Percentiles rank a stretch among this genome's conserved stretches.
phyloP scores from a whole-genome alignment of 2,329 filamentous ascomycete genomes.

The Metarhizium brunneum region DNA sequence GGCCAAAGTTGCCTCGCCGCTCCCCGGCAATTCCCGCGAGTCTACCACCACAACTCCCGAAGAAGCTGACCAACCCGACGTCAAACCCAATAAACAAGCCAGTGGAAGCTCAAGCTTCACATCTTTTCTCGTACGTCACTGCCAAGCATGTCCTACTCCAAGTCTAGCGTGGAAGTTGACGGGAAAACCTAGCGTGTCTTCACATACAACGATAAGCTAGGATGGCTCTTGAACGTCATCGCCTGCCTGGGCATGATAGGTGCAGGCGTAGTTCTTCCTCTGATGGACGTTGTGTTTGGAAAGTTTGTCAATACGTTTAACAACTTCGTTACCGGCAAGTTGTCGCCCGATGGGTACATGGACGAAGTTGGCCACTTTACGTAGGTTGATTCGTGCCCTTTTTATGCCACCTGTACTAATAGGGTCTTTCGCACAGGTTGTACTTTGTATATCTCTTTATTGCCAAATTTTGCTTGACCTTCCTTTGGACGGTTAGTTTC shows the following conservation, averaged over 20 bases:
- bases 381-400: constrained; percentile 18
- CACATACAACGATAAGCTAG: constrained; percentile 26
- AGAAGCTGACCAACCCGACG: neutral
- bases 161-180: neutral
- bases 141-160: neutral
- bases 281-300: constrained; percentile 53
- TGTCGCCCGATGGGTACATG: constrained; percentile 38
- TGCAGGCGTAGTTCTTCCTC: constrained; percentile 31
- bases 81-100: constrained; percentile 7
- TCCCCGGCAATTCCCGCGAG: neutral
- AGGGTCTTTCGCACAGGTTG: constrained; percentile 24
- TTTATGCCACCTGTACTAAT: neutral
- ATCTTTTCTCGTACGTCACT: constrained; percentile 14
- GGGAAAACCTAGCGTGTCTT: constrained; percentile 22
- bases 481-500: constrained; percentile 39
- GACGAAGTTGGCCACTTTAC: constrained; percentile 35
- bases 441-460: constrained; percentile 51
- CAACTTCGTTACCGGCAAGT: constrained; percentile 38
- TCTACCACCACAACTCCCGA: neutral
- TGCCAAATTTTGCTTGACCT: constrained; percentile 43
- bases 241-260: constrained; percentile 27
- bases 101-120: constrained; percentile 14
- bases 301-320: constrained; percentile 45
- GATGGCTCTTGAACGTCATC: constrained; percentile 26
- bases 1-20: neutral